Evolutionary conservation across 768 basidiomycete species (phyloP).

Genomic region (Amanita inopinata): DNA sequence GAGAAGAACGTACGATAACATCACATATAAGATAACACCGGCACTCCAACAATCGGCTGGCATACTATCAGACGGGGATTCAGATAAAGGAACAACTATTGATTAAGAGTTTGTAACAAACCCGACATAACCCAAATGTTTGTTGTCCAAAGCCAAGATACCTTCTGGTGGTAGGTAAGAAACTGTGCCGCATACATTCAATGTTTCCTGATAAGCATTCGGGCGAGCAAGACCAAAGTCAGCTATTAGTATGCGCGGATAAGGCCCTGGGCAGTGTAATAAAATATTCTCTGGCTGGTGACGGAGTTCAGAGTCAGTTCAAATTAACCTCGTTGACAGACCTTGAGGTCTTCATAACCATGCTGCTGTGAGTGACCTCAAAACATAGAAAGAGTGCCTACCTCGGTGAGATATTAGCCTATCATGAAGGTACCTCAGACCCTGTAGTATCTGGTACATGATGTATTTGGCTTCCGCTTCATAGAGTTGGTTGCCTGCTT

Average conservation of each 20-base stretch:
- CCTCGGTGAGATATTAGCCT: constrained; percentile 74
- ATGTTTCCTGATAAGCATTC: constrained; percentile 70
- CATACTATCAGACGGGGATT: constrained; percentile 38
- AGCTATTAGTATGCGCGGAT: constrained; percentile 76
- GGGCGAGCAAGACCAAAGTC: constrained; percentile 82
- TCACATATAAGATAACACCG: constrained; percentile 72
- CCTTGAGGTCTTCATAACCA: constrained; percentile 50
- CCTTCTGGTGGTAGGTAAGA: constrained; percentile 84
- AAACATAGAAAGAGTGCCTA: constrained; percentile 19
- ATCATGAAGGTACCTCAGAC: constrained; percentile 60
- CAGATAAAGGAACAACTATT: background rate
- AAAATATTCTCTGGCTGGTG: constrained; percentile 82
- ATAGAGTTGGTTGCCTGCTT: constrained; percentile 41
- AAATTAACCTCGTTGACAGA: constrained; percentile 13
- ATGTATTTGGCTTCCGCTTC: constrained; percentile 82
- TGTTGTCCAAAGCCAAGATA: constrained; percentile 67
- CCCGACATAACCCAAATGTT: constrained; percentile 59
- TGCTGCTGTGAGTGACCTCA: constrained; percentile 2
- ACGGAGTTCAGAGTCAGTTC: constrained; percentile 2
- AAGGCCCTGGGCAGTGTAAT: constrained; percentile 68
- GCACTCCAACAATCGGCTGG: constrained; percentile 89
- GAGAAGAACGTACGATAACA: constrained; percentile 57
- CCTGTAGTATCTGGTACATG: constrained; percentile 70
- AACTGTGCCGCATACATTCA: constrained; percentile 83
- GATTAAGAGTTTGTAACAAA: constrained; percentile 13